Base-by-base conservation (phyloP, 2,329 filamentous ascomycete species). In the Penicillium sp. region DNA sequence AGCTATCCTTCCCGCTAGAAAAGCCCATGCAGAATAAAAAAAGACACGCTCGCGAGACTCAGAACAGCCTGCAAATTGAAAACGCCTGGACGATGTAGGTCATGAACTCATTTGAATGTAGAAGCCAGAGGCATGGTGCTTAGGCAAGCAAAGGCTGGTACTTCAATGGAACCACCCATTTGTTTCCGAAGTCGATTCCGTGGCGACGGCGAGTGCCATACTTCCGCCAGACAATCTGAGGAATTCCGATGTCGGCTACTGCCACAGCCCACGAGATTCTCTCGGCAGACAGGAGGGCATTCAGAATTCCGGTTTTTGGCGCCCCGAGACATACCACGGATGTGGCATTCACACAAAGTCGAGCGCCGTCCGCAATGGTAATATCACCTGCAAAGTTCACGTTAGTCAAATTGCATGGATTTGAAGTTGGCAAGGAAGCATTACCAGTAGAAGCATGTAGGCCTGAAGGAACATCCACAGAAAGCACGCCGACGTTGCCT, bases 401-500 rank as follows among this genome's bases (percentile, higher is more conserved):
- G 49, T 67, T 56, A 68, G 56, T 47, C 16, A 47, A 46, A 9
- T 8, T 24, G 9, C 10, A 13, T 14, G 8, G 32, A 32, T 36
- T 6, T n/a, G 11, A 1, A n/a, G 13, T 6, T 16, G 11, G n/a
- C 5, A 10, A 11, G 9, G 39, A 47, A 84, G 77, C 53, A 80
- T 83, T 83, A 66, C 91, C 91, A 38, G 86, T 87, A 0, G 86
- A 86, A 2, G 90, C 91, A 60, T 93, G 91, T 47, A 96, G 86
- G 5, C 94, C 94, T 0, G 90, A 93, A 0, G 94, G 94, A 5
- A 95, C 86, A 69, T 96, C 93, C n/a, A 99, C 85, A 0, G 92
- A 90, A 18, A 99, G 77, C 3, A 94, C 88, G 54, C 88, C 86
- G 0, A 91, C 87, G 60, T 92, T 90, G 69, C 88, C 90, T 60